These are phyloP conservation scores for Aspergillus puulaauensis DNA, from an alignment of 2,329 filamentous ascomycete genomes.

Conservation along the genomic window DNA sequence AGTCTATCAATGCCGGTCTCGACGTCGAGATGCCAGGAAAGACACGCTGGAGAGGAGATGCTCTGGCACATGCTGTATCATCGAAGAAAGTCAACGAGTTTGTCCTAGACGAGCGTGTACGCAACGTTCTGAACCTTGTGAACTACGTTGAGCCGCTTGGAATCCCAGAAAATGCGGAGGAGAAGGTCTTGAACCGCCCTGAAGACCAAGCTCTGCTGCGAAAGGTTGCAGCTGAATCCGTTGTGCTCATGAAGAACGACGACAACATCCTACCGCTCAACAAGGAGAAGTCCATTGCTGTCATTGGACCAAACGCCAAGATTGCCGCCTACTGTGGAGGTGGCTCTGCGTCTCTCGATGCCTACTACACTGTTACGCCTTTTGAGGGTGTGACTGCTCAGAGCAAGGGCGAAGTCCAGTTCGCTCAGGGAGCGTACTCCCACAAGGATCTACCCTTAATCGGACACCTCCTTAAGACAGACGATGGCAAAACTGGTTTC, in stretches of 20 bases:
- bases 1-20: slow-evolving; percentile 46
- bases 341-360: slow-evolving; percentile 58
- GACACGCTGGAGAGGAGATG: slow-evolving; percentile 42
- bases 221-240: slow-evolving; percentile 65
- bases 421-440: slow-evolving; percentile 63
- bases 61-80: slow-evolving; percentile 46
- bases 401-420: slow-evolving; percentile 42
- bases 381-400: slow-evolving; percentile 44
- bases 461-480: slow-evolving; percentile 52
- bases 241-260: slow-evolving; percentile 74
- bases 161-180: slow-evolving; percentile 56
- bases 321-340: slow-evolving; percentile 56
- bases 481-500: slow-evolving; percentile 58
- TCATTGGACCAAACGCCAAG: slow-evolving; percentile 57
- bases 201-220: slow-evolving; percentile 65
- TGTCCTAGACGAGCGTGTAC: slow-evolving; percentile 58
- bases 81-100: slow-evolving; percentile 58
- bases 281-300: slow-evolving; percentile 47
- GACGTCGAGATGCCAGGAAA: slow-evolving; percentile 51
- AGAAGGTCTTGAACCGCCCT: slow-evolving; percentile 57
- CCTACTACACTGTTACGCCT: slow-evolving; percentile 48
- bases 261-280: slow-evolving; percentile 59
- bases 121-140: slow-evolving; percentile 59
- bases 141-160: slow-evolving; percentile 57
- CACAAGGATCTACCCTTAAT: slow-evolving; percentile 64